A percentile compares a stretch with the other conserved stretches of the same genome.
phyloP scores from a whole-genome alignment of 805 yeast species.

The Wickerhamiella sergipiensis region DNA sequence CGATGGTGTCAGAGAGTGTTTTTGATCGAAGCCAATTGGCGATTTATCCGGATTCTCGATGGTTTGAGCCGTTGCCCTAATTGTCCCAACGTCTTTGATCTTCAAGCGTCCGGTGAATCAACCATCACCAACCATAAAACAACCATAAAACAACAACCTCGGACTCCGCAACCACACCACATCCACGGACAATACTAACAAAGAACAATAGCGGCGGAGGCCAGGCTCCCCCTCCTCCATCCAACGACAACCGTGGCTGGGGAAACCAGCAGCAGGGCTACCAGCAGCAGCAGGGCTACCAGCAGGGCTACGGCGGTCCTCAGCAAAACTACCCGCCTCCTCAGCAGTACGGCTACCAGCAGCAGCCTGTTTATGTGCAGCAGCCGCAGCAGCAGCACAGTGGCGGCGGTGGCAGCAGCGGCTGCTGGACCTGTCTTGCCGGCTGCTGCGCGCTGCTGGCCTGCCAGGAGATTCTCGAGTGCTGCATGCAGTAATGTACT shows the following conservation, averaged over 20 bases:
- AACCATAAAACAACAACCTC: too few species aligned
- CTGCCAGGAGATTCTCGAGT: conserved; percentile 5
- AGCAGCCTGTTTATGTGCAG: conserved; percentile 26
- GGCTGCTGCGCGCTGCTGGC: conserved; percentile 8
- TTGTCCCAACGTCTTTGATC: neutral
- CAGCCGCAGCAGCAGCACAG: conserved; percentile 18
- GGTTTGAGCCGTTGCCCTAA: neutral
- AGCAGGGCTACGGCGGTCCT: conserved; percentile 16
- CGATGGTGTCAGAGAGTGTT: too few species aligned
- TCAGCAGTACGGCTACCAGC: conserved; percentile 16
- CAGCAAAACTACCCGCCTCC: conserved; percentile 19
- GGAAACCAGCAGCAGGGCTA: conserved; percentile 11
- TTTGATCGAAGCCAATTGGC: too few species aligned
- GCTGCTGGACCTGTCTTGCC: conserved; percentile 9
- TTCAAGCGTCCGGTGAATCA: too few species aligned
- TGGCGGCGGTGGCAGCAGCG: conserved; percentile 17
- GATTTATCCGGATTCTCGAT: too few species aligned
- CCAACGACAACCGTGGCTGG: conserved; percentile 9
- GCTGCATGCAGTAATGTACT: neutral
- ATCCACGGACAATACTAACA: neutral
- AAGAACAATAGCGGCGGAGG: neutral
- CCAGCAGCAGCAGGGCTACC: conserved; percentile 16
- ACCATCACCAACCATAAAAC: too few species aligned
- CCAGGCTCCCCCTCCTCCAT: neutral
- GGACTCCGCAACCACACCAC: too few species aligned